Percentiles rank a stretch among this genome's conserved stretches.
Evolutionary conservation across 257 asterid genomes (phyloP).

Genomic region (Solanum sejunctum): DNA sequence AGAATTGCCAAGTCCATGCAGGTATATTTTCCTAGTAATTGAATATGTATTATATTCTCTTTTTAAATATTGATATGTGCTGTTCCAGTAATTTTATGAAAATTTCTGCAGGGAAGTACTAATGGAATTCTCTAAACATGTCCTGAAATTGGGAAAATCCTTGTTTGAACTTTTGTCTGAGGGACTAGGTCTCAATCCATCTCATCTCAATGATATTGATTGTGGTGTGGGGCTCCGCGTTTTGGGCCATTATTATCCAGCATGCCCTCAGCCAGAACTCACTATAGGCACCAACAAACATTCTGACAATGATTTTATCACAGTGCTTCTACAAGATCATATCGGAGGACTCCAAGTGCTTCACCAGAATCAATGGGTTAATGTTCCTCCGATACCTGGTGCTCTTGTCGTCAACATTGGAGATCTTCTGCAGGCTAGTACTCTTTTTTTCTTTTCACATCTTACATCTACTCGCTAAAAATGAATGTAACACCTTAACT

Average conservation of each 20-base stretch:
- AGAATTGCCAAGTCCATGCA: no score
- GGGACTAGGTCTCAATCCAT: no score
- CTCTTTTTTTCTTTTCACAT: background rate
- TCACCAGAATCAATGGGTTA: conserved; percentile 34
- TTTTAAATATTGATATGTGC: no score
- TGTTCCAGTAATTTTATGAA: no score
- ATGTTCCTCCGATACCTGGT: conserved; percentile 35
- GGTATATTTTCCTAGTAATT: background rate
- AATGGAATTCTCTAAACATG: no score
- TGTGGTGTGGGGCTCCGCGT: no score
- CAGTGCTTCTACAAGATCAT: conserved; percentile 35
- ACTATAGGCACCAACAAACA: conserved; percentile 19
- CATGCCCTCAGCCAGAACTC: conserved; percentile 32
- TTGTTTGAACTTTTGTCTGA: no score
- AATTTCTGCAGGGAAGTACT: no score
- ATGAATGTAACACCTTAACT: background rate
- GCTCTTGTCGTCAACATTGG: conserved; percentile 50
- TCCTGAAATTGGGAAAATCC: no score
- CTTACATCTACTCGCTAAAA: background rate
- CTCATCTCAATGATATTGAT: no score
- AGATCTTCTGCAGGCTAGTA: conserved; percentile 51
- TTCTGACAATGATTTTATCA: conserved; percentile 14
- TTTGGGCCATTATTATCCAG: background rate
- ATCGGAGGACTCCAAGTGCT: conserved; percentile 49
- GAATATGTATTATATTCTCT: background rate